Base-by-base conservation (phyloP, 2,329 filamentous ascomycete genomes). In the Talaromyces rugulosus region DNA sequence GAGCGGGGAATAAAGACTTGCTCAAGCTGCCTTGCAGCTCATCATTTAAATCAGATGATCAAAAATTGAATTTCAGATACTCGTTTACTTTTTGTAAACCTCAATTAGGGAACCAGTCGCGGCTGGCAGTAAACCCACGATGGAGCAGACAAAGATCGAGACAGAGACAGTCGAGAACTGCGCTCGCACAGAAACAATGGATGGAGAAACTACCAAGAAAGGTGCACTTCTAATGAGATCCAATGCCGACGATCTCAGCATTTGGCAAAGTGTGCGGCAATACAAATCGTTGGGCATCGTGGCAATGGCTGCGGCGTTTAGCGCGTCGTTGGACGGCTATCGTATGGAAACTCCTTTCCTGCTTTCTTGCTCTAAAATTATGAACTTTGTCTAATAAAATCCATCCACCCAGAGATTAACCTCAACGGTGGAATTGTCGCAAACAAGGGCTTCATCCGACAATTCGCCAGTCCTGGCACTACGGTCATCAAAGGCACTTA, bases 301-400 rank as follows among this genome's bases (percentile, higher is more conserved):
- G 28, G 76, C 75, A 2, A 80, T 79, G 77, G 61, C 66, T 55
- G 77, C 76, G 5, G 75, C 78, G 0, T 80, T 80, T 56, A 74
- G 72, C 54, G 77, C 77, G 14, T 73, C 77, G 0, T 66, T 79
- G 0, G 78, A 80, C 66, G 78, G 78, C 2, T 80, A 80, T 59
- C 78, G 73, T 75, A 62, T 67, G 70, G 27, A 23, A 28, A 51
- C 23, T 51, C 44, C 44, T 9, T 9, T 51, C 27, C 9, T 5
- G 12, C 7, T 51, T 11, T 23, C 44, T 51, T 28, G 9, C 27
- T 28, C 9, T 11, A 28, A 51, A 28, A 8, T n/a, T n/a, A 3
- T 6, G 12, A 40, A 8, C 14, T 9, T 14, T 40, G 16, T 6
- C 6, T 40, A 40, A 40, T 8, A 16, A 40, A n/a, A n/a, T 2